Conservation (phyloP, 176 grass and related monocot species). For the Otatea glauca region DNA sequence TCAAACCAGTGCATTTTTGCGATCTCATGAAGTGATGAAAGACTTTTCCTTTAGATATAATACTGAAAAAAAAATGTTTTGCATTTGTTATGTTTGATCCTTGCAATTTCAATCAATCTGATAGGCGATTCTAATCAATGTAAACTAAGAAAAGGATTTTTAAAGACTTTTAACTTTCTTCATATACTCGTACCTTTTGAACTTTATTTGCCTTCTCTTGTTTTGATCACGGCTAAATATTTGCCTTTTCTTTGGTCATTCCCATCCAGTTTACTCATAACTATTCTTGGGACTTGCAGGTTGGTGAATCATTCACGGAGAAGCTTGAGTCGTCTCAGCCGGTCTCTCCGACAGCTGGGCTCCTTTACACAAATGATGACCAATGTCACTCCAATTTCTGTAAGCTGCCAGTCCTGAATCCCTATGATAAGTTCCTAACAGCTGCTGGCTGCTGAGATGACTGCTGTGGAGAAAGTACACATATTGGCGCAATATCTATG, state of each 20-base stretch:
- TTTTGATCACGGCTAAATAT: not conserved
- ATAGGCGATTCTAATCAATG: not conserved
- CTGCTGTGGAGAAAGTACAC: not conserved
- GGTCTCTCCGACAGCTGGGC: slow-evolving; percentile 30
- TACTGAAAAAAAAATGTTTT: not conserved
- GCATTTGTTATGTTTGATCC: not conserved
- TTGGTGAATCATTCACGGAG: slow-evolving; percentile 51
- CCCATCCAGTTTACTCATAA: slow-evolving; percentile 22
- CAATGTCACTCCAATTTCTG: slow-evolving; percentile 54
- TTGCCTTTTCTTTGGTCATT: not conserved
- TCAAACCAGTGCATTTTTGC: slow-evolving; percentile 29
- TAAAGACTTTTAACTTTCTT: not conserved
- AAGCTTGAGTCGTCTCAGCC: slow-evolving; percentile 37
- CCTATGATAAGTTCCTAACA: slow-evolving; percentile 77
- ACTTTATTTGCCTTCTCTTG: not conserved
- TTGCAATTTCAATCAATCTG: not conserved
- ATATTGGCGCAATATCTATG: not conserved
- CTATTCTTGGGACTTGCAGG: slow-evolving; percentile 46
- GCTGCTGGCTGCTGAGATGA: slow-evolving; percentile 58
- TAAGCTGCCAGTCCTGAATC: slow-evolving; percentile 72
- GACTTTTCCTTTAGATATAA: not conserved
- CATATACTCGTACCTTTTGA: not conserved
- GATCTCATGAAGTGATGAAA: not conserved
- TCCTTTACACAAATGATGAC: slow-evolving; percentile 44
- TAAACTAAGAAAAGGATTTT: not conserved